Conservation (phyloP, 495 filamentous ascomycete species). For the Opeltia flavorubescens region DNA sequence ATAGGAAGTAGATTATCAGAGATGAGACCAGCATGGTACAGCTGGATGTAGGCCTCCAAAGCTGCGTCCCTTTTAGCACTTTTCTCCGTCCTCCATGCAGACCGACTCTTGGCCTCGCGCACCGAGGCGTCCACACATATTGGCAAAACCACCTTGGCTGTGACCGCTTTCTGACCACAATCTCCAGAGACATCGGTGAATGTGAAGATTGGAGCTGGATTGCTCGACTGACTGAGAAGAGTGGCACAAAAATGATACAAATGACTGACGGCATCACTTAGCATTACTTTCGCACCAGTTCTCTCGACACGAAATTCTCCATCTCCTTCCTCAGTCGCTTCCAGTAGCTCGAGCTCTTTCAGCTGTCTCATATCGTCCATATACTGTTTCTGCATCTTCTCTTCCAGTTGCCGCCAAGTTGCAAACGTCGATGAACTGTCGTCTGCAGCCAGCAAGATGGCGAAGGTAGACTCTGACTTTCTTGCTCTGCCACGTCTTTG, state of each 20-base stretch:
- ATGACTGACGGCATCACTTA: constrained; percentile 57
- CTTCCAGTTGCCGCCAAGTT: constrained; percentile 51
- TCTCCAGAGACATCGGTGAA: constrained; percentile 21
- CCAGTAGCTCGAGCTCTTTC: constrained; percentile 30
- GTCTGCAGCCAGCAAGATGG: constrained; percentile 41
- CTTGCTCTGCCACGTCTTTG: constrained; percentile 76
- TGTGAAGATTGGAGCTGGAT: constrained; percentile 34
- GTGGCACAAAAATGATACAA: constrained; percentile 70
- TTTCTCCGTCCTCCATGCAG: constrained; percentile 55
- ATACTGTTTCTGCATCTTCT: constrained; percentile 59
- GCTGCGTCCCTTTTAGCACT: constrained; percentile 71
- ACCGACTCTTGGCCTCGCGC: constrained; percentile 37
- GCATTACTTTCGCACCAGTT: constrained; percentile 55
- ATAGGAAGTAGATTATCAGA: constrained; percentile 69
- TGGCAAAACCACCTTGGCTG: constrained; percentile 55
- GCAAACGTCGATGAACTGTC: constrained; percentile 24
- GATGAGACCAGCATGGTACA: constrained; percentile 57
- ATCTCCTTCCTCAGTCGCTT: constrained; percentile 30
- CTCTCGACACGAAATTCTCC: constrained; percentile 32
- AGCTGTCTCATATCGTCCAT: constrained; percentile 50
- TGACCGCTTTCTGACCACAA: constrained; percentile 21
- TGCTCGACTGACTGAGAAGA: constrained; percentile 39
- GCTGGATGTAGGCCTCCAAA: constrained; percentile 61
- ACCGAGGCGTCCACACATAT: constrained; percentile 48
- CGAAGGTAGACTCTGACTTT: constrained; percentile 53